Evolutionary conservation across 2,329 filamentous ascomycete species (phyloP).

Genomic region (Lachnellula hyalina): DNA sequence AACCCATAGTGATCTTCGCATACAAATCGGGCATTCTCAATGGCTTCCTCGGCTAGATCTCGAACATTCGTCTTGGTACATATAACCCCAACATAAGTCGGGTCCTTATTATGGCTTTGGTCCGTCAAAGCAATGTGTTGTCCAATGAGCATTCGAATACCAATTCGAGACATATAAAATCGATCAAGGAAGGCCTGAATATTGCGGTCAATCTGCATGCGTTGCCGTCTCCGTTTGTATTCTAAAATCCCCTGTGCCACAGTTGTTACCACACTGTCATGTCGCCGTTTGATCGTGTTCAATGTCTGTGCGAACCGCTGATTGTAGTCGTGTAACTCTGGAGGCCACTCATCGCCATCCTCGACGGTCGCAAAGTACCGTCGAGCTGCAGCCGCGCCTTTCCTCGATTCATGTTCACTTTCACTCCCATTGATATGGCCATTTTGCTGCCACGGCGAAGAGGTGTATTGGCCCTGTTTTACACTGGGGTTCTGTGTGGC

Average conservation of each 20-base stretch:
- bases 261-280: conserved; percentile 96
- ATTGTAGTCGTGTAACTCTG: conserved; percentile 92
- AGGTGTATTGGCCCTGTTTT: conserved; percentile 72
- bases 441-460: conserved; percentile 41
- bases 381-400: conserved; percentile 49
- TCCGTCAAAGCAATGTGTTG: conserved; percentile 97
- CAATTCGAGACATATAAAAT: conserved; percentile 99
- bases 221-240: conserved; percentile 93
- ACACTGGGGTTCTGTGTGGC: conserved; percentile 89
- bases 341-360: conserved; percentile 83
- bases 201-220: conserved; percentile 96
- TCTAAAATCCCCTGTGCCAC: conserved; percentile 97
- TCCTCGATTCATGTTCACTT: conserved; percentile 42
- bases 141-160: conserved; percentile 97
- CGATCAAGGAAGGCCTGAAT: conserved; percentile 97
- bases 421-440: conserved; percentile 42
- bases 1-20: conserved; percentile 98
- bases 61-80: conserved; percentile 97
- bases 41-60: conserved; percentile 92
- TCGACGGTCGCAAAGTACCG: conserved; percentile 92
- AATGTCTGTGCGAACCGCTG: conserved; percentile 82
- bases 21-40: conserved; percentile 98
- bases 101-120: conserved; percentile 82
- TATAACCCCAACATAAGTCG: conserved; percentile 95
- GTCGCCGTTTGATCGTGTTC: conserved; percentile 89